Conservation (phyloP, 2,329 filamentous ascomycete species). For the Aspergillus puulaauensis region DNA sequence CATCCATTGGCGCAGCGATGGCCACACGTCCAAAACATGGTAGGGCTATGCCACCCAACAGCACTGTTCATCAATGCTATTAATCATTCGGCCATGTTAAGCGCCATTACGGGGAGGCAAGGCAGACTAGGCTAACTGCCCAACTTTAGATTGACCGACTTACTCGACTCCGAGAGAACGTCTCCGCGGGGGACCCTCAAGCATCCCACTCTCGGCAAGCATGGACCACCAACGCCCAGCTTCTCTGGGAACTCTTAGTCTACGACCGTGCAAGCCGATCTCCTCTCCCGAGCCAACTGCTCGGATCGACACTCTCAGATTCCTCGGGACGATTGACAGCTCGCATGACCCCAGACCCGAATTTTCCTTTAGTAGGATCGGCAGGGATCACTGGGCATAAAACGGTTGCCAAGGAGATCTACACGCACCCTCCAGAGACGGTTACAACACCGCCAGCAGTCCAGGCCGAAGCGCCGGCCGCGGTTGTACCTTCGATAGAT, state of each 20-base stretch:
- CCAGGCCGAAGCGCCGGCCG: background rate
- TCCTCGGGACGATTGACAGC: slow-evolving; percentile 17
- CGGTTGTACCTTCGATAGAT: slow-evolving; percentile 4
- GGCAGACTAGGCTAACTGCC: slow-evolving; percentile 3
- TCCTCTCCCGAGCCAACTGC: background rate
- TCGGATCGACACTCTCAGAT: slow-evolving; percentile 11
- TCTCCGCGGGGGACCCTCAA: slow-evolving; percentile 21
- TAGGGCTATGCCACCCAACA: background rate
- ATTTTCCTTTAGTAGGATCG: slow-evolving; percentile 40
- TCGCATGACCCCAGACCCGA: slow-evolving; percentile 23
- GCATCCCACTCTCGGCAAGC: slow-evolving; percentile 14
- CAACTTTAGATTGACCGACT: slow-evolving; percentile 22
- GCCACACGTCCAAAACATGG: slow-evolving; percentile 41
- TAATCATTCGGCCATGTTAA: background rate
- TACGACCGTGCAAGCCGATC: slow-evolving; percentile 36
- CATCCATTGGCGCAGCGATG: slow-evolving; percentile 42
- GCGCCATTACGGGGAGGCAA: background rate
- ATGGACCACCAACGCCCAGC: slow-evolving; percentile 36
- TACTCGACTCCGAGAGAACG: slow-evolving; percentile 33
- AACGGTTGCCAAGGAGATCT: slow-evolving; percentile 34
- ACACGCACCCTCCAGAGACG: slow-evolving; percentile 35
- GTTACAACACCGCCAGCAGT: slow-evolving; percentile 8
- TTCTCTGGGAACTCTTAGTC: slow-evolving; percentile 39
- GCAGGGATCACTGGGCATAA: slow-evolving; percentile 41
- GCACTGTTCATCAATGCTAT: background rate